Conservation (phyloP, 108 stramenopile species). For the Stephanodiscus minutulus region DNA sequence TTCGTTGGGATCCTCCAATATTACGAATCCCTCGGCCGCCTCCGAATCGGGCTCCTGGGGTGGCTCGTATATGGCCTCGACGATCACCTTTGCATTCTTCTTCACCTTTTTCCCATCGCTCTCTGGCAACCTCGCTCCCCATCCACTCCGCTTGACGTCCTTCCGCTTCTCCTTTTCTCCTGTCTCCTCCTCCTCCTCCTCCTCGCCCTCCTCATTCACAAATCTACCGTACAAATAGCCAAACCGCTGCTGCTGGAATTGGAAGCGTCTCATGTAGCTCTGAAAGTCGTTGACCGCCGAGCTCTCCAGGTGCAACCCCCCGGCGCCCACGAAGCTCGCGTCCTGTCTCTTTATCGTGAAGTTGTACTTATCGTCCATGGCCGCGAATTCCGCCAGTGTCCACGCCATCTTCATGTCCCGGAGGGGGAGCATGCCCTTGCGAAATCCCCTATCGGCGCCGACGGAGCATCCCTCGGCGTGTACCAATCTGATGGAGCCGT, state of each 20-base stretch:
- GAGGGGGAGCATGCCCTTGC: constrained; percentile 91
- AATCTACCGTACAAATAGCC: constrained; percentile 92
- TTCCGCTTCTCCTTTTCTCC: no score
- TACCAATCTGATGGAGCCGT: constrained; percentile 77
- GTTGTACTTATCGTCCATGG: constrained; percentile 90
- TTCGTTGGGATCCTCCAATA: constrained; percentile 90
- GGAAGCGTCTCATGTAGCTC: constrained; percentile 79
- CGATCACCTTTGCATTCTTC: constrained; percentile 58
- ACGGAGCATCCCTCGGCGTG: constrained; percentile 55
- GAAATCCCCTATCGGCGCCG: constrained; percentile 62
- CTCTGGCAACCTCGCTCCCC: constrained; percentile 40
- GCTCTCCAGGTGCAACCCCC: constrained; percentile 68
- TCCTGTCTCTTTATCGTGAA: constrained; percentile 94
- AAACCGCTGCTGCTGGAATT: constrained; percentile 86
- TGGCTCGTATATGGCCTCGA: constrained; percentile 98
- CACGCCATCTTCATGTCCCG: constrained; percentile 98
- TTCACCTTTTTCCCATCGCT: constrained; percentile 16
- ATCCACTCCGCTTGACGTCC: constrained; percentile 29
- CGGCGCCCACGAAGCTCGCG: constrained; percentile 55
- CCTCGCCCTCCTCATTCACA: constrained; percentile 56
- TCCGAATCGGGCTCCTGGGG: constrained; percentile 87
- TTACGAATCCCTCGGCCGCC: constrained; percentile 85
- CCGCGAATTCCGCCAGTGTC: constrained; percentile 94
- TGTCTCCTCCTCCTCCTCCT: constrained; percentile 35
- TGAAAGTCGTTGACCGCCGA: constrained; percentile 76